Conservation (phyloP, 371 early-diverging fungal species). For the Syncephalastrum contaminatum region DNA sequence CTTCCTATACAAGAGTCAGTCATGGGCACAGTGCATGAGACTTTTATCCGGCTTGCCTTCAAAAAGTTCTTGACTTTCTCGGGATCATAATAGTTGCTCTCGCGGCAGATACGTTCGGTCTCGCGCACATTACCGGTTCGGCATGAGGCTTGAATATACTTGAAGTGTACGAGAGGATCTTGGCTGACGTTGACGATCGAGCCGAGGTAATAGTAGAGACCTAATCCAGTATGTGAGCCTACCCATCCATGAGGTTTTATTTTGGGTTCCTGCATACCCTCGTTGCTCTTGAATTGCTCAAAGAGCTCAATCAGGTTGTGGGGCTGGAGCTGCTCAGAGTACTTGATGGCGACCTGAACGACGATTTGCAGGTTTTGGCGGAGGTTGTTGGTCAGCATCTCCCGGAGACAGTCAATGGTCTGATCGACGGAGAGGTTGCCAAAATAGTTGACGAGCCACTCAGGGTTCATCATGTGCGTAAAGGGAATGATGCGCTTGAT, state of each 20-base stretch:
- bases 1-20: conserved; percentile 58
- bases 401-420: conserved; percentile 88
- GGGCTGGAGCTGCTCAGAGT: conserved; percentile 91
- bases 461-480: conserved; percentile 79
- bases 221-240: conserved; percentile 16
- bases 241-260: neutral
- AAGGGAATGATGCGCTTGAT: conserved; percentile 96
- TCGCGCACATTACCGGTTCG: conserved; percentile 94
- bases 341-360: conserved; percentile 95
- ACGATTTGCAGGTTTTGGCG: conserved; percentile 94
- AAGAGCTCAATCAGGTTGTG: conserved; percentile 87
- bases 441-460: conserved; percentile 92
- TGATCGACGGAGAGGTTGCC: conserved; percentile 93
- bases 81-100: conserved; percentile 93
- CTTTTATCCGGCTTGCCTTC: conserved; percentile 49
- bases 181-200: conserved; percentile 93
- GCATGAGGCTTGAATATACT: conserved; percentile 96
- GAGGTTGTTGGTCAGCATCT: conserved; percentile 83
- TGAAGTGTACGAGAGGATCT: conserved; percentile 94
- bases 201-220: conserved; percentile 90
- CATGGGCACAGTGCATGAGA: neutral
- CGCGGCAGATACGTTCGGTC: conserved; percentile 96
- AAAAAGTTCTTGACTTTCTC: conserved; percentile 98
- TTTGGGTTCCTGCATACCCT: conserved; percentile 58
- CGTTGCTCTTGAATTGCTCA: conserved; percentile 88